Evolutionary conservation across 2,329 filamentous ascomycete species (phyloP).

Genomic region (Fonsecaea erecta): DNA sequence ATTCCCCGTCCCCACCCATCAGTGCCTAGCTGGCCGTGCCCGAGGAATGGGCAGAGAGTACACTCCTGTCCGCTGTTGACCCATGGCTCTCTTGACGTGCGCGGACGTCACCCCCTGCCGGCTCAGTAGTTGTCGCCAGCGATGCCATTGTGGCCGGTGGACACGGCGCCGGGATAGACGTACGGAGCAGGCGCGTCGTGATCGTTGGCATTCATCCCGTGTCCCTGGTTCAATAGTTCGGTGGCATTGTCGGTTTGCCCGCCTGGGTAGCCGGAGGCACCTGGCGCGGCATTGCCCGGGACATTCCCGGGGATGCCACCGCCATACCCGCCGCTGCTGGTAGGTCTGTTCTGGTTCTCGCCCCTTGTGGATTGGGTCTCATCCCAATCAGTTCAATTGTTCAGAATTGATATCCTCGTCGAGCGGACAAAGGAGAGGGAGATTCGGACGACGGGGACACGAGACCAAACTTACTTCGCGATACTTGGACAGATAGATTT

Average conservation of each 20-base stretch:
- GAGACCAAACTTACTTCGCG: conserved; percentile 76
- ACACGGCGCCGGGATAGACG: conserved; percentile 53
- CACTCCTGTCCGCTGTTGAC: conserved; percentile 31
- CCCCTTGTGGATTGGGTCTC: conserved; percentile 80
- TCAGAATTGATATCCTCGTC: conserved; percentile 52
- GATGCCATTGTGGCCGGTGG: conserved; percentile 54
- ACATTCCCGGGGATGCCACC: conserved; percentile 44
- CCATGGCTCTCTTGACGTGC: conserved; percentile 23
- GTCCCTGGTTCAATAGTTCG: conserved; percentile 50
- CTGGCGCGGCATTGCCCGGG: conserved; percentile 41
- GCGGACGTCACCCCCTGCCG: conserved; percentile 25
- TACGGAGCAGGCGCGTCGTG: conserved; percentile 50
- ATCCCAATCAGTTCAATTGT: conserved; percentile 57
- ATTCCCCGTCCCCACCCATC: background rate
- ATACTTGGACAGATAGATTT: conserved; percentile 97
- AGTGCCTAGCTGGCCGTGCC: conserved; percentile 27
- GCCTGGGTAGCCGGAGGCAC: conserved; percentile 42
- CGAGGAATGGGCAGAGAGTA: conserved; percentile 33
- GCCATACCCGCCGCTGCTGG: conserved; percentile 50
- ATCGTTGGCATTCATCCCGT: conserved; percentile 49
- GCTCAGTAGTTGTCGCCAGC: conserved; percentile 50
- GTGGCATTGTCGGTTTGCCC: conserved; percentile 50
- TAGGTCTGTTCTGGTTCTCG: conserved; percentile 64
- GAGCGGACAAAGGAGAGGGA: conserved; percentile 35
- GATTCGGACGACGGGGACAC: conserved; percentile 30